A percentile compares a stretch with the other conserved stretches of the same genome.
These are phyloP conservation scores for Pseudogymnoascus sp. DNA, from an alignment of 2,329 filamentous ascomycete genomes.

Conservation along the genomic window DNA sequence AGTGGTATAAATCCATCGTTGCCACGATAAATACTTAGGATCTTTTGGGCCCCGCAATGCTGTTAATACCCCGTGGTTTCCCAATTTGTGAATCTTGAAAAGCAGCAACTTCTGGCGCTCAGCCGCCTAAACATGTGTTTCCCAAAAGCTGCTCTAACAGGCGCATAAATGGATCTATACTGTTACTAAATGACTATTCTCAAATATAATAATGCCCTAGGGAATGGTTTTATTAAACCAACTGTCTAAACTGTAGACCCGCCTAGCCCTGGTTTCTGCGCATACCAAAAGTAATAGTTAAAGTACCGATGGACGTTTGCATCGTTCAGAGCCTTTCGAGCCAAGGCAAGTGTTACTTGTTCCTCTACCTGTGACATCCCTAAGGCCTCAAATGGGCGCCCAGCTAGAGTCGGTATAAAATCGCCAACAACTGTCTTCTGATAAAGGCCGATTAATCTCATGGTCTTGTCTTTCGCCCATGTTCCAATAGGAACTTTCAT, in stretches of 20 bases:
- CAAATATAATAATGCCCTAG: too few species aligned
- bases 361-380: not conserved
- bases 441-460: constrained; percentile 19
- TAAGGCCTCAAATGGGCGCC: constrained; percentile 2
- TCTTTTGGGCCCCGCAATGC: too few species aligned
- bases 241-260: not conserved
- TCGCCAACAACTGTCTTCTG: constrained; percentile 11
- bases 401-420: constrained; percentile 7
- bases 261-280: constrained; percentile 31
- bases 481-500: constrained; percentile 47
- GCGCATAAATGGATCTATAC: too few species aligned
- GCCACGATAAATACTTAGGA: too few species aligned
- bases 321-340: not conserved
- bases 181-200: too few species aligned
- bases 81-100: too few species aligned
- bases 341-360: not conserved
- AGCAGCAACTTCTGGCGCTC: too few species aligned
- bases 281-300: constrained; percentile 35
- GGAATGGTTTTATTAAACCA: not conserved
- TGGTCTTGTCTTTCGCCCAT: constrained; percentile 38
- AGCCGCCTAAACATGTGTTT: too few species aligned
- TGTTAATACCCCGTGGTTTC: too few species aligned
- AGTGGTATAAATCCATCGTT: too few species aligned
- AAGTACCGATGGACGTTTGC: constrained; percentile 16
- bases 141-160: too few species aligned